phyloP scores from a whole-genome alignment of 2,329 filamentous ascomycete genomes.

The Exophiala viscosa region DNA sequence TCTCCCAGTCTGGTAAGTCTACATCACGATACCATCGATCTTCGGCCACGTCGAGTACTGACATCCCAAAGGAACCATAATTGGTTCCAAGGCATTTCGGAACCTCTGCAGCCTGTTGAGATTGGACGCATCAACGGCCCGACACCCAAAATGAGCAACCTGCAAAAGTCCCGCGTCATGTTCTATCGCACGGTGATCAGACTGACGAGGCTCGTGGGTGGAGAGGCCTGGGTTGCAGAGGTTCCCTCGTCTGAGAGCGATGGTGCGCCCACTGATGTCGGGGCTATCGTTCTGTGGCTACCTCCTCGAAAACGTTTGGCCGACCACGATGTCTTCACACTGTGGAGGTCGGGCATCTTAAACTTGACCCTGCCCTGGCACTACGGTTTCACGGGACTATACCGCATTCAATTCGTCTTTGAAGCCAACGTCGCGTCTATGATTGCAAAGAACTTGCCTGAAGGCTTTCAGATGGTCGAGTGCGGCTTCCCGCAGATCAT shows the following conservation, averaged over 20 bases:
- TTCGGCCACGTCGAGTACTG: neutral
- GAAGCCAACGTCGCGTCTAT: slow-evolving; percentile 19
- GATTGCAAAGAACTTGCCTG: slow-evolving; percentile 10
- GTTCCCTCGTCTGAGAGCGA: neutral
- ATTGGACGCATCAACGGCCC: slow-evolving; percentile 3
- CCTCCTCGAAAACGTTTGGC: slow-evolving; percentile 12
- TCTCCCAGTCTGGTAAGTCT: slow-evolving; percentile 18
- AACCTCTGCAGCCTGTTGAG: slow-evolving; percentile 10
- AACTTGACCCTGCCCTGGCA: slow-evolving; percentile 15
- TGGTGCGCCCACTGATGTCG: slow-evolving; percentile 7
- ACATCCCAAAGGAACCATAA: slow-evolving; percentile 19
- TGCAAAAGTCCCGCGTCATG: slow-evolving; percentile 12
- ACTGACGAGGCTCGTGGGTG: slow-evolving; percentile 10
- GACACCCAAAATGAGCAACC: slow-evolving; percentile 9
- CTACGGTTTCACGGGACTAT: slow-evolving; percentile 16
- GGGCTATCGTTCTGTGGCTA: slow-evolving; percentile 18
- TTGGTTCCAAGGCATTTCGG: slow-evolving; percentile 18
- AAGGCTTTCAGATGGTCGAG: slow-evolving; percentile 9
- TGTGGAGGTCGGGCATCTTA: slow-evolving; percentile 15
- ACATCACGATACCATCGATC: no score
- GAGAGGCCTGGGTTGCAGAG: slow-evolving; percentile 14
- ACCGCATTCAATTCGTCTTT: slow-evolving; percentile 15
- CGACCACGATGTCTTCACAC: slow-evolving; percentile 2
- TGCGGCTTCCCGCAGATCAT: slow-evolving; percentile 23
- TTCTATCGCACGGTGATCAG: slow-evolving; percentile 17